phyloP scores from a whole-genome alignment of 176 grass and related monocot genomes.

The Sorghum bicolor region DNA sequence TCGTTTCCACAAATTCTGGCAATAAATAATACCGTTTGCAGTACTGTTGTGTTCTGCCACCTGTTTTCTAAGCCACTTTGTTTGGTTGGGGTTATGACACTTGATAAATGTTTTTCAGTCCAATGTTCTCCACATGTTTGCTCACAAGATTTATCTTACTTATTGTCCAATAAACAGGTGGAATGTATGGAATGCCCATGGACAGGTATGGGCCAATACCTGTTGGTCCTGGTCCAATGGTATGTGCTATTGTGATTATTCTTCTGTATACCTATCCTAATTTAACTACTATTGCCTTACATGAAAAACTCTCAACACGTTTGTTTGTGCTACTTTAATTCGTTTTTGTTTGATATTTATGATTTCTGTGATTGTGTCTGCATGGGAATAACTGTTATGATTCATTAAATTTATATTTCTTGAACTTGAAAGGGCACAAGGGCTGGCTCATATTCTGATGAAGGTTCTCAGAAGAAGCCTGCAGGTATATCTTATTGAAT shows the following conservation, averaged over 20 bases:
- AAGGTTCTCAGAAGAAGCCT: constrained; percentile 73
- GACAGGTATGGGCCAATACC: constrained; percentile 69
- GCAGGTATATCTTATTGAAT: constrained; percentile 40
- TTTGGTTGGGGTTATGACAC: neutral
- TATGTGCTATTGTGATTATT: constrained; percentile 30
- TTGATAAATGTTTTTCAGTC: neutral
- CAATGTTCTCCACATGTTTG: neutral
- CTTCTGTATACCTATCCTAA: neutral
- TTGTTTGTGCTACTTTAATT: neutral
- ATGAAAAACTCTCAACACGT: neutral
- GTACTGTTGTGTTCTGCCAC: neutral
- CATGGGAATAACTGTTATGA: neutral
- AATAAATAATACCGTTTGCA: neutral
- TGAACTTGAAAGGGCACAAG: constrained; percentile 48
- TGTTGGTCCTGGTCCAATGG: constrained; percentile 53
- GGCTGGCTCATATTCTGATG: constrained; percentile 74
- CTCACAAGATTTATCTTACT: neutral
- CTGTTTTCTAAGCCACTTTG: neutral
- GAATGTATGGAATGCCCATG: constrained; percentile 75
- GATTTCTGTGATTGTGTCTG: neutral
- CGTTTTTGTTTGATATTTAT: neutral
- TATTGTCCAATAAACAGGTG: constrained; percentile 49
- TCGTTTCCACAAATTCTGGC: neutral
- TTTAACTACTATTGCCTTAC: neutral
- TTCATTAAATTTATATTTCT: constrained; percentile 2